phyloP scores from a whole-genome alignment of 2,329 filamentous ascomycete genomes.

The Chrysoporthe deuterocubensis region DNA sequence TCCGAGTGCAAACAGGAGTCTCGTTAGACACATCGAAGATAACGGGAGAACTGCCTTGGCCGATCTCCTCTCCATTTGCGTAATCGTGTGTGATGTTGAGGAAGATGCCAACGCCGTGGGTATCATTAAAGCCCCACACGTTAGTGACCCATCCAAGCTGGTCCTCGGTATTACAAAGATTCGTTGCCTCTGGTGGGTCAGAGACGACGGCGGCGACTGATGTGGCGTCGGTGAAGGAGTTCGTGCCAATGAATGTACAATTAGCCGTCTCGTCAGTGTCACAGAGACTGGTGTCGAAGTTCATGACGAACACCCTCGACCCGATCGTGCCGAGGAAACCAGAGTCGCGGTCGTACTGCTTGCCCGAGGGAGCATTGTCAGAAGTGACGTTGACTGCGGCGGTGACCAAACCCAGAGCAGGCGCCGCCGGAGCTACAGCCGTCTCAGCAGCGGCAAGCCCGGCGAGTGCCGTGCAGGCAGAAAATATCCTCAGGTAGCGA shows the following conservation, averaged over 20 bases:
- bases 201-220: background rate
- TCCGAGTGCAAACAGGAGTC: slow-evolving; percentile 8
- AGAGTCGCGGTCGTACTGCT: slow-evolving; percentile 8
- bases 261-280: background rate
- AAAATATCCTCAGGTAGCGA: background rate
- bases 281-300: slow-evolving; percentile 11
- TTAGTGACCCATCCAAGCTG: slow-evolving; percentile 11
- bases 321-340: background rate
- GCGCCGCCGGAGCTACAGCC: background rate
- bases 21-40: background rate
- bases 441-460: background rate
- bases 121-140: slow-evolving; percentile 3
- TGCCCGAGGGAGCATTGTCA: background rate
- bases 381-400: slow-evolving; percentile 1
- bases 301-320: slow-evolving; percentile 5
- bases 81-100: background rate
- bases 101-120: slow-evolving; percentile 7
- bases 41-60: slow-evolving; percentile 2
- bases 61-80: background rate
- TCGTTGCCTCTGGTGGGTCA: background rate
- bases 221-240: background rate
- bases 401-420: background rate
- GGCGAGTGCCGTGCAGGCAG: background rate
- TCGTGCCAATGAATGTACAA: background rate
- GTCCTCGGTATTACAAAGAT: slow-evolving; percentile 3